Conservation (phyloP, 2,329 filamentous ascomycete species). For the Pestalotiopsis sp. region DNA sequence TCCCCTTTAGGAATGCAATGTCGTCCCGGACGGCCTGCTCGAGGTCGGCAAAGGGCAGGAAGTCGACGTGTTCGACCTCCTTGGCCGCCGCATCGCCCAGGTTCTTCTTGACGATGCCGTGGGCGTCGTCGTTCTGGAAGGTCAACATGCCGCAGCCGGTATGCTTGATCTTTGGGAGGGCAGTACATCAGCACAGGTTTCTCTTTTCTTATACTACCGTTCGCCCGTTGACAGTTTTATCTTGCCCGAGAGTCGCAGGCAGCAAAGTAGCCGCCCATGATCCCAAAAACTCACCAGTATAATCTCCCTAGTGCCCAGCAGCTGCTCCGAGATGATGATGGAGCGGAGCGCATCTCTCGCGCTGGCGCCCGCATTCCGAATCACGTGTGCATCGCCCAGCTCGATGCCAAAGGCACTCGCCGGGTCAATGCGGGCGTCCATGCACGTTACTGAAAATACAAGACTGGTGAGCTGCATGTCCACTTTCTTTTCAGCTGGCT, state of each 20-base stretch:
- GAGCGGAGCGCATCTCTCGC: conserved; percentile 72
- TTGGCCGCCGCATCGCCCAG: conserved; percentile 53
- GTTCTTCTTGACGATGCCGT: conserved; percentile 59
- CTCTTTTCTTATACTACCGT: background rate
- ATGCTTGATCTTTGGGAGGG: conserved; percentile 59
- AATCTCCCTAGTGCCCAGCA: conserved; percentile 77
- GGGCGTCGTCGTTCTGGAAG: conserved; percentile 62
- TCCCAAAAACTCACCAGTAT: conserved; percentile 47
- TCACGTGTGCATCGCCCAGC: conserved; percentile 77
- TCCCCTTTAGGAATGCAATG: conserved; percentile 62
- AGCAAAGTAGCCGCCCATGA: too few species aligned
- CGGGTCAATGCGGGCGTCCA: conserved; percentile 78
- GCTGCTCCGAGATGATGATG: conserved; percentile 77
- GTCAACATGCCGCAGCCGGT: conserved; percentile 75
- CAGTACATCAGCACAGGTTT: background rate
- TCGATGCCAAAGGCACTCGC: conserved; percentile 69
- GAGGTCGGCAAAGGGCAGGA: conserved; percentile 67
- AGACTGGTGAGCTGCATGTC: background rate
- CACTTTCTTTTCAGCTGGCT: background rate
- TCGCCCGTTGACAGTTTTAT: too few species aligned
- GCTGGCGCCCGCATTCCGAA: conserved; percentile 73
- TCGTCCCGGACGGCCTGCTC: conserved; percentile 68
- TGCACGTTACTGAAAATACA: conserved; percentile 72
- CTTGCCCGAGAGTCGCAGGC: too few species aligned
- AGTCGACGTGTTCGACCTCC: conserved; percentile 55